Evolutionary conservation across 495 filamentous ascomycete genomes (phyloP), one percentile per base, ranked within the genome.

Genomic region (Opeltia flavorubescens): DNA sequence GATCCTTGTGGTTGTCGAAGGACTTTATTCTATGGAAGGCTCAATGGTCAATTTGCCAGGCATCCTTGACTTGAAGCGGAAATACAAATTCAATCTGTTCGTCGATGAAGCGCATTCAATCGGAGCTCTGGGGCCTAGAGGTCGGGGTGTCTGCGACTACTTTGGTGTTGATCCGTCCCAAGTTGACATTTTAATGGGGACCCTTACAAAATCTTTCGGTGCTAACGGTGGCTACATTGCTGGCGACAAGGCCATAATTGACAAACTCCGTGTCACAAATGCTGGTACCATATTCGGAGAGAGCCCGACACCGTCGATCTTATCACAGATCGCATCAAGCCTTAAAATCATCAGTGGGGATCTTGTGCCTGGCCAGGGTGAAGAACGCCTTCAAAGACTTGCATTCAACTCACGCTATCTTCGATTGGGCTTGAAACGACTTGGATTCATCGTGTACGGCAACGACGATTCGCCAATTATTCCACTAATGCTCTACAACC

Each of bases 391-490:
- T 34, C 88, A 95, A 65, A 83, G 91, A 50, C 80, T 98, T 54
- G 89, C 91, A 47, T 98, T 96, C 79, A 98, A 98, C 69, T 94
- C 89, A 17, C 83, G 91, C 24, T 98, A 98, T 61, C 85, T 98
- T 20, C 86, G 91, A 52, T 79, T 98, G 45, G 91, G 91, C 26
- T 75, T 98, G 62, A 98, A 96, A 70, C 83, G 91, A 54, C 81
- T 98, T 56, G 91, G 91, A 44, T 89, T 87, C 71, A 98, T 98
- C 61, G 80, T 95, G 44, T 93, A 87, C 58, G 91, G 91, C 47
- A 86, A 95, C 60, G 91, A 98, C 63, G 91, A 98, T 66, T 94
- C 87, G 13, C 91, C 91, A 46, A 96, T 98, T 62, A 86, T 98
- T 51, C 91, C 91, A 42, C 51, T 96, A 56, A 69, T 95, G 46